Evolutionary conservation across 371 early-diverging fungal genomes (phyloP), one percentile per base, ranked within the genome.

Genomic region (Mortierella sp.): DNA sequence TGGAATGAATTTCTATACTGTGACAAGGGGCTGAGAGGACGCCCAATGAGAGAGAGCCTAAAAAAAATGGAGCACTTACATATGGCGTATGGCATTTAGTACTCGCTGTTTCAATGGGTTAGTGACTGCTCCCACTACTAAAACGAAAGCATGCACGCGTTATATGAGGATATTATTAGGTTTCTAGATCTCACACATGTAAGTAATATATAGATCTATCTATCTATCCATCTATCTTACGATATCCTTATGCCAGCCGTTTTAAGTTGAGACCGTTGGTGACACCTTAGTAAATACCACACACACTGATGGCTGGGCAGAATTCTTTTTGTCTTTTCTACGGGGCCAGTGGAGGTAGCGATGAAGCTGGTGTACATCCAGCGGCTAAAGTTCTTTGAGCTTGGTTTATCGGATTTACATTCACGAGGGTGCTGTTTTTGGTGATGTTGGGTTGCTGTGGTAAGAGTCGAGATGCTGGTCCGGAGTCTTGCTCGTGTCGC

Each of bases 41-140:
- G 14, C 43, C 32, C 26, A 22, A 47, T 32, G 24, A 55, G 30
- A 16, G 39, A 58, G 24, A 55, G 30, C 16, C 72, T 28, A 43
- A 59, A 11, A 45, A 26, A 22, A 20, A 28, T 52, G 35, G 28
- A 40, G 40, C 39, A 61, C 72, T 61, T 28, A 66, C 66, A 66
- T 66, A 37, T 72, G 66, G 18, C 72, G 62, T 30, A 72, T 52
- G 18, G 72, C 72, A 22, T 66, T 66, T 18, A 72, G 66, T n/a
- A 72, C 28, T n/a, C 62, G 26, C 20, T 66, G 40, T 39, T 66
- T 72, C 30, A 72, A 40, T 39, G 52, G 62, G 37, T 52, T 61
- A 28, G 62, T 66, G 35, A 52, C 16, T 11, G 14, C 47, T 54
- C 73, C 67, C 30, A 3, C 49, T 26, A 3, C 54, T 54, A 54